Evolutionary conservation across 768 basidiomycete genomes (phyloP).

Genomic region (Collybia sp.): DNA sequence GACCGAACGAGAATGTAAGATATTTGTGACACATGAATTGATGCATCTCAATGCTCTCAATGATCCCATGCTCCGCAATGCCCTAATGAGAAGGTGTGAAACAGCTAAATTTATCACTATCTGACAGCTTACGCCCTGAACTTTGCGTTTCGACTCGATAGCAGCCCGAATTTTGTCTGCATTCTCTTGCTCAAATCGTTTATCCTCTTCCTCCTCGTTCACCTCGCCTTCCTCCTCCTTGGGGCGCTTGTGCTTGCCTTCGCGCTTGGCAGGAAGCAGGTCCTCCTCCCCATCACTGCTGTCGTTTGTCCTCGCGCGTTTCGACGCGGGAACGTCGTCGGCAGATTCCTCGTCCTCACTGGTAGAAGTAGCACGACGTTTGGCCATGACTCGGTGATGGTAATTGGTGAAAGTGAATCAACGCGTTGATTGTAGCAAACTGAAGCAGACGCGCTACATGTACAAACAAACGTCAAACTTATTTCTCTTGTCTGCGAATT

Average conservation of each 20-base stretch:
- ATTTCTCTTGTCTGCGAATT: too few relatives aligned
- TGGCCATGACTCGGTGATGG: conserved; percentile 36
- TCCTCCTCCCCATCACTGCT: conserved; percentile 18
- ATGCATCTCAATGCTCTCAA: conserved; percentile 79
- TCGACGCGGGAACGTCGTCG: conserved; percentile 17
- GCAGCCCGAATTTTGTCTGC: conserved; percentile 50
- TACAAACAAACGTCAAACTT: too few relatives aligned
- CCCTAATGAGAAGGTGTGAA: conserved; percentile 37
- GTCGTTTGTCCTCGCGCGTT: conserved; percentile 26
- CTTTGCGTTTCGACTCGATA: conserved; percentile 42
- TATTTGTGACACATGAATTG: conserved; percentile 97
- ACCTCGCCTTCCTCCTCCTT: conserved; percentile 24
- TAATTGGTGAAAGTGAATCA: background rate
- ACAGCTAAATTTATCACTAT: too few relatives aligned
- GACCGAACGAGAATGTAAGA: conserved; percentile 80
- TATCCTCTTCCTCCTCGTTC: conserved; percentile 52
- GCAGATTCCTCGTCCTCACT: conserved; percentile 41
- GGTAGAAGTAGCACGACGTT: conserved; percentile 41
- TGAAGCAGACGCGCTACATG: background rate
- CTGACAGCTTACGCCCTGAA: conserved; percentile 36
- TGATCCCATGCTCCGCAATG: conserved; percentile 83
- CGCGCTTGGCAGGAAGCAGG: conserved; percentile 22
- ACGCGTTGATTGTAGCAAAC: background rate
- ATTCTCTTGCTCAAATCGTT: conserved; percentile 59
- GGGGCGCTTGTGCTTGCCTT: conserved; percentile 20